Evolutionary conservation across 345 rosid genomes (phyloP).

Genomic region (Aquilaria malaccensis): DNA sequence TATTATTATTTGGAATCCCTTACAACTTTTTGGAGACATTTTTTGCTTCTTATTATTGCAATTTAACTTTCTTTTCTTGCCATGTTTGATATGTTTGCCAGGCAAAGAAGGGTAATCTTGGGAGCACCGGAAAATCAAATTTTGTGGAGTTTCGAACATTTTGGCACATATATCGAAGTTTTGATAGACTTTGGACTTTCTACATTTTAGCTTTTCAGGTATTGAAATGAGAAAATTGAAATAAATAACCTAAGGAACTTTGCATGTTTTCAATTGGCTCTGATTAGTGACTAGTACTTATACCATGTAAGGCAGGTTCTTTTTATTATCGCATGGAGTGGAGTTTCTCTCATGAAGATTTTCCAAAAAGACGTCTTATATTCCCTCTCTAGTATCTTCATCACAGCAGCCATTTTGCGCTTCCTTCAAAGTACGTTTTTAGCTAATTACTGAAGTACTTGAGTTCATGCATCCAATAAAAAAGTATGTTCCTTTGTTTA

Average conservation of each 20-base stretch:
- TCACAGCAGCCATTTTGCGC: constrained; percentile 90
- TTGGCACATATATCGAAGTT: constrained; percentile 96
- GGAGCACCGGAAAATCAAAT: constrained; percentile 87
- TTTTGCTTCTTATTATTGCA: constrained; percentile 14
- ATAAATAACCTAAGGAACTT: neutral
- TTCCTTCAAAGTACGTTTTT: constrained; percentile 65
- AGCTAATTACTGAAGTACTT: constrained; percentile 3
- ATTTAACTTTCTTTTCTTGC: no score
- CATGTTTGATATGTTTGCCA: constrained; percentile 11
- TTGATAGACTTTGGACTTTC: constrained; percentile 93
- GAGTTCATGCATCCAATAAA: no score
- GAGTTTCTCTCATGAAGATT: constrained; percentile 46
- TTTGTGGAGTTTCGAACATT: constrained; percentile 88
- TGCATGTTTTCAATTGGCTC: neutral
- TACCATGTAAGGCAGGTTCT: constrained; percentile 48
- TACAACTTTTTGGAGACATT: constrained; percentile 9
- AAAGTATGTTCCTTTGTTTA: no score
- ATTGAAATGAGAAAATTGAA: constrained; percentile 14
- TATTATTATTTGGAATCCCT: constrained; percentile 8
- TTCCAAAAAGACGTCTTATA: constrained; percentile 57
- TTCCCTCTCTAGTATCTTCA: constrained; percentile 75
- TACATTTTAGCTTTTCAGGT: constrained; percentile 87
- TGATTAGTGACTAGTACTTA: neutral
- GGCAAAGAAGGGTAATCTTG: constrained; percentile 56
- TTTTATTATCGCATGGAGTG: constrained; percentile 78